A percentile compares a stretch with the other conserved stretches of the same genome.
Evolutionary conservation across 83 land plant species (phyloP).

Genomic region (Picea mariana): DNA sequence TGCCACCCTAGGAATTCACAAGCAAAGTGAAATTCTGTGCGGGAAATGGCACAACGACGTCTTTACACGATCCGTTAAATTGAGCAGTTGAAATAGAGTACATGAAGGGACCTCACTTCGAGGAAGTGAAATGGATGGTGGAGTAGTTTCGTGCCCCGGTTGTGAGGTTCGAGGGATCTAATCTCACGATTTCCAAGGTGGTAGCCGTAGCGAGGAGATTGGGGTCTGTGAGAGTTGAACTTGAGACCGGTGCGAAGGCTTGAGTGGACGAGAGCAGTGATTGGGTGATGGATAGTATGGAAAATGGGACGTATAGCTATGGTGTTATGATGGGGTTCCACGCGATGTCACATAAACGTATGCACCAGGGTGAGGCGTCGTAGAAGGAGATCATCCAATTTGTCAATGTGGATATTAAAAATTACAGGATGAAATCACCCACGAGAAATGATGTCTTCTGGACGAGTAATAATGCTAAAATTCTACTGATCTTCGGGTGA

Average conservation of each 20-base stretch:
- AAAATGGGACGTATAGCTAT: conserved; percentile 58
- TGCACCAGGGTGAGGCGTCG: conserved; percentile 66
- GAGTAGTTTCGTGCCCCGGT: conserved; percentile 36
- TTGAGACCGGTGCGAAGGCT: conserved; percentile 43
- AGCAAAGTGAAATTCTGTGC: no score
- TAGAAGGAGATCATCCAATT: conserved; percentile 80
- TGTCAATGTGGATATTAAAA: conserved; percentile 48
- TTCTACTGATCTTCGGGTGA: no score
- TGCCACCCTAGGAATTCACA: no score
- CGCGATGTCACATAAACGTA: conserved; percentile 74
- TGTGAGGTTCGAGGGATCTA: conserved; percentile 46
- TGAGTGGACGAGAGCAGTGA: conserved; percentile 64
- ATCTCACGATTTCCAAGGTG: conserved; percentile 47
- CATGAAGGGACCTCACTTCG: conserved; percentile 54
- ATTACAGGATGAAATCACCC: no score
- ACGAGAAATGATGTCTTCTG: no score
- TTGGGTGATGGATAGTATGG: conserved; percentile 73
- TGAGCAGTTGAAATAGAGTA: conserved; percentile 51
- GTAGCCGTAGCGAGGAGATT: conserved; percentile 37
- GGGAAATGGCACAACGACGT: no score
- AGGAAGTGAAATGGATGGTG: conserved; percentile 58
- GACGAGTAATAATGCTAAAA: no score
- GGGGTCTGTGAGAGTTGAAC: conserved; percentile 31
- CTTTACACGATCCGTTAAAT: conserved; percentile 42
- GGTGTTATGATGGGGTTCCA: conserved; percentile 82